phyloP scores from a whole-genome alignment of 495 filamentous ascomycete genomes.

The Aspergillus campestris region DNA sequence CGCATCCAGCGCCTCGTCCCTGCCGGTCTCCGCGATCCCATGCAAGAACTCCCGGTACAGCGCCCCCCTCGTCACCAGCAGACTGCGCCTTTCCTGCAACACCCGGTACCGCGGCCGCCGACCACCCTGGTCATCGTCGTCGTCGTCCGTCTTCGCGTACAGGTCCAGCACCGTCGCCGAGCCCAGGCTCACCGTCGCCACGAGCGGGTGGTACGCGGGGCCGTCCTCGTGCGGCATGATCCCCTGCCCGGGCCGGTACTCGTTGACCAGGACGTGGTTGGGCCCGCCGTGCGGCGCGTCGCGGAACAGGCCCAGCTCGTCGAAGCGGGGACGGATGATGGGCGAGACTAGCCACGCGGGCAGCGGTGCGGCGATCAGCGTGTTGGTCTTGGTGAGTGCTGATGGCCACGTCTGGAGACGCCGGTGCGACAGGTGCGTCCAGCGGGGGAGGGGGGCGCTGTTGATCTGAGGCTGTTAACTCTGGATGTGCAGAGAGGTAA shows the following conservation, averaged over 20 bases:
- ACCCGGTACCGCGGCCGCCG: slow-evolving; percentile 52
- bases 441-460: slow-evolving; percentile 62
- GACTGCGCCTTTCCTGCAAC: slow-evolving; percentile 77
- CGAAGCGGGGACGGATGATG: slow-evolving; percentile 55
- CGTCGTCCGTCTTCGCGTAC: slow-evolving; percentile 51
- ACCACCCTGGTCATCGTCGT: slow-evolving; percentile 8
- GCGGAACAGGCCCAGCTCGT: slow-evolving; percentile 51
- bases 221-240: slow-evolving; percentile 98
- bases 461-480: slow-evolving; percentile 23
- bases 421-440: slow-evolving; percentile 77
- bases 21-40: slow-evolving; percentile 57
- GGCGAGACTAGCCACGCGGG: slow-evolving; percentile 70
- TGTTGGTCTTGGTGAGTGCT: slow-evolving; percentile 60
- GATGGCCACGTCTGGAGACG: slow-evolving; percentile 88
- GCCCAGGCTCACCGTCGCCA: slow-evolving; percentile 83
- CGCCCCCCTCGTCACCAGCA: slow-evolving; percentile 61
- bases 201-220: slow-evolving; percentile 72
- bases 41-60: slow-evolving; percentile 70
- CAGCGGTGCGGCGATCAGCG: slow-evolving; percentile 65
- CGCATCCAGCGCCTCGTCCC: slow-evolving; percentile 51
- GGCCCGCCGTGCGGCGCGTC: slow-evolving; percentile 63
- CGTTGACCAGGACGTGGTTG: slow-evolving; percentile 92
- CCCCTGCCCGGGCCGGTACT: slow-evolving; percentile 79
- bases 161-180: slow-evolving; percentile 71
- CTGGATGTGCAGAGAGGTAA: no score